Percentiles rank a stretch among this genome's conserved stretches.
Conservation (phyloP, 225 moss, liverwort and hornwort species). For the Asterella californica region DNA sequence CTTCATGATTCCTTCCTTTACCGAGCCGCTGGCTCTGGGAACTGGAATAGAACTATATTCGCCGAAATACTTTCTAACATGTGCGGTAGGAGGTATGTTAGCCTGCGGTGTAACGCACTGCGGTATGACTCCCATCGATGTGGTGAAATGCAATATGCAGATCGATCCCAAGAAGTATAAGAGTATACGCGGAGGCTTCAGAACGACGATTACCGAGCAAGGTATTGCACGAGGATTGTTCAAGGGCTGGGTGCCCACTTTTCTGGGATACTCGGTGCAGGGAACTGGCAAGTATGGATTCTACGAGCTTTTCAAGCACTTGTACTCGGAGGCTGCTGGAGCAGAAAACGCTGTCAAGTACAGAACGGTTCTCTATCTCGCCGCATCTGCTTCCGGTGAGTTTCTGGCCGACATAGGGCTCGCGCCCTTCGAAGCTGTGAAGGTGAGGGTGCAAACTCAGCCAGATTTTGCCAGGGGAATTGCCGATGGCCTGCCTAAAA, state of each 20-base stretch:
- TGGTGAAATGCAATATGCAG: conserved; percentile 98
- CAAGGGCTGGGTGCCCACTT: conserved; percentile 76
- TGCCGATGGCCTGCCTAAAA: conserved; percentile 68
- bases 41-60: conserved; percentile 53
- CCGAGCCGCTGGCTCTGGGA: conserved; percentile 14
- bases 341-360: conserved; percentile 49
- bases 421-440: conserved; percentile 80
- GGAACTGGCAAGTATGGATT: conserved; percentile 84
- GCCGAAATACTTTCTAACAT: conserved; percentile 61
- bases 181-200: conserved; percentile 35
- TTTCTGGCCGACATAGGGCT: conserved; percentile 72
- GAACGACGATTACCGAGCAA: conserved; percentile 34
- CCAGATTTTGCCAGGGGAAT: conserved; percentile 74
- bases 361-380: conserved; percentile 65
- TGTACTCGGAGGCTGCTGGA: conserved; percentile 58
- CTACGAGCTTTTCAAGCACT: conserved; percentile 89
- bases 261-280: conserved; percentile 66
- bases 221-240: conserved; percentile 52
- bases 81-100: conserved; percentile 63
- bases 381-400: conserved; percentile 64
- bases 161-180: conserved; percentile 76
- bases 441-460: conserved; percentile 83
- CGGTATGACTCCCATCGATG: conserved; percentile 68
- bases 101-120: conserved; percentile 85
- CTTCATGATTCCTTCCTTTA: conserved; percentile 18